These are phyloP conservation scores for Fusarium sterilihyphosum DNA, from an alignment of 2,329 filamentous ascomycete genomes.

Conservation along the genomic window DNA sequence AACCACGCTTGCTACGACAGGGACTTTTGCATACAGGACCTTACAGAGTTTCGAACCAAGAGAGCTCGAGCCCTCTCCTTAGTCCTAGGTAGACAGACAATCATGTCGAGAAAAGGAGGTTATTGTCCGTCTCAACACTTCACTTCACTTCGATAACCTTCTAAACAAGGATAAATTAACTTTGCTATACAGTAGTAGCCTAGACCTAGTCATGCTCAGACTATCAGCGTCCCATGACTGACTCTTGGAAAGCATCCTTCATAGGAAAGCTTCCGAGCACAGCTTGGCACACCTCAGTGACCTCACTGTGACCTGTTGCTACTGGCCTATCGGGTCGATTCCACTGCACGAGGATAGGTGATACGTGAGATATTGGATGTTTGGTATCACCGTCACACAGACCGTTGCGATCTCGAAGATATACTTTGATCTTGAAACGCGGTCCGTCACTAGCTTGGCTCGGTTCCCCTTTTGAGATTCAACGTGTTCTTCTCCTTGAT, in stretches of 20 bases:
- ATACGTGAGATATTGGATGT: background rate
- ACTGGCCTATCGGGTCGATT: constrained; percentile 16
- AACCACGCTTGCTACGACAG: background rate
- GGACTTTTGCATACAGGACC: background rate
- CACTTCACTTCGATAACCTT: background rate
- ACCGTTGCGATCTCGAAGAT: constrained; percentile 1
- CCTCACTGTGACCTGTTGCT: background rate
- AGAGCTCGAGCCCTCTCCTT: background rate
- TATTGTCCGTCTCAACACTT: background rate
- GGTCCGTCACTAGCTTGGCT: background rate
- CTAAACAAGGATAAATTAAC: constrained; percentile 2
- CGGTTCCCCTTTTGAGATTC: background rate
- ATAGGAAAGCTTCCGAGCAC: background rate
- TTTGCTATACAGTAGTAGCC: background rate
- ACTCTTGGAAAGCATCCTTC: background rate
- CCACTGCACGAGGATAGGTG: background rate
- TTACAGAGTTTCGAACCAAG: constrained; percentile 8
- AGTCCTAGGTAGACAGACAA: background rate
- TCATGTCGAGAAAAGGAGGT: background rate
- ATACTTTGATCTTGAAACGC: constrained; percentile 15
- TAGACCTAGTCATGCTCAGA: constrained; percentile 6
- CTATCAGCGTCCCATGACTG: background rate
- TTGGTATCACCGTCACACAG: background rate
- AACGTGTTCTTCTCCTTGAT: background rate
- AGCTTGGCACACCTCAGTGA: background rate